Base-by-base conservation (phyloP, 345 rosid species). In the Crucihimalaya himalaica region DNA sequence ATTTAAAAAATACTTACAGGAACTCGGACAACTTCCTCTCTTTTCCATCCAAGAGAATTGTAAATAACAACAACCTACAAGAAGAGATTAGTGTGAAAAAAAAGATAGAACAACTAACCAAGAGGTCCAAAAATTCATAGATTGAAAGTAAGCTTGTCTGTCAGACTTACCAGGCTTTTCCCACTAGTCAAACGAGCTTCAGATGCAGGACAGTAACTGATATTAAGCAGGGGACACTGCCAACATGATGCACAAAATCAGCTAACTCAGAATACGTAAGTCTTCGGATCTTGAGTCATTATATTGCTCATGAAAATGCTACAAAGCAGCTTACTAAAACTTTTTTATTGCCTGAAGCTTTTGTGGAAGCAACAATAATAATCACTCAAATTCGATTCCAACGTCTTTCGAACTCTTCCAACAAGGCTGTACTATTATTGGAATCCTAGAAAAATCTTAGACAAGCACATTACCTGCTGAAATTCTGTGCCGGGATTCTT, bases 181-280 rank as follows among this genome's bases (percentile, higher is more conserved):
- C 88, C 87, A 15, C 73, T 77, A 63, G 88, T 72, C 71, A 80
- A 80, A 65, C 70, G 73, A 79, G 86, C 80, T 85, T 93, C 97
- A 50, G 98, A 87, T 58, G 93, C 82, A 71, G 98, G 97, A 73
- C 98, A 93, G 81, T 88, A 88, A 75, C 98, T 93, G 76, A 93
- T 84, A 84, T 93, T 93, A 50, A 90, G 93, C 68, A 93, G 85
- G 66, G 97, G 96, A 77, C 98, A 93, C 98, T 93, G 85, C 81
- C 76, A 78, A 78, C 23, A 74, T 69, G 68, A 70, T 71, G 21
- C 54, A 80, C 32, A 72, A 60, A 78, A 71, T 75, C 65, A 53
- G 73, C 63, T 40, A 31, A 46, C 21, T 6, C n/a, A 75, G 42
- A 62, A 42, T 28, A 55, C 6, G 37, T 9, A 15, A 2, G 14